Evolutionary conservation across 495 filamentous ascomycete species (phyloP).

Genomic region (Hypoxylon trugodes): DNA sequence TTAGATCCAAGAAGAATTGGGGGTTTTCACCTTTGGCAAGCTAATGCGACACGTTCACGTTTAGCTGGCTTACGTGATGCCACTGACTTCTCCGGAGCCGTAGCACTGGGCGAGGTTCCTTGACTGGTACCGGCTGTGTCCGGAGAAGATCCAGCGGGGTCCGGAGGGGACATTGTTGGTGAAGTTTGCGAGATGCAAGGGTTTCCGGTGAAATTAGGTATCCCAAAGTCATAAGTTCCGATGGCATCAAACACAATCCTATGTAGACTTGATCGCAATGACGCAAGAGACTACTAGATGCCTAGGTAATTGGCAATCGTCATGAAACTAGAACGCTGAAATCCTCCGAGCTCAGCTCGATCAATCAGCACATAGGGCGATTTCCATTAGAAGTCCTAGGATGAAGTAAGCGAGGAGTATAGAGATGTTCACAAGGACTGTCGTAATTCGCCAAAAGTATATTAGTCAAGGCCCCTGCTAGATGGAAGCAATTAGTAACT

Average conservation of each 20-base stretch:
- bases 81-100: conserved; percentile 21
- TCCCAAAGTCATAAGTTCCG: conserved; percentile 11
- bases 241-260: conserved; percentile 21
- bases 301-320: neutral
- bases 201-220: conserved; percentile 20
- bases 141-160: conserved; percentile 29
- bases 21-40: conserved; percentile 39
- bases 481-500: conserved; percentile 13
- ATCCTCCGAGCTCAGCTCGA: conserved; percentile 25
- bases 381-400: conserved; percentile 20
- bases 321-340: neutral
- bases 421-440: conserved; percentile 1
- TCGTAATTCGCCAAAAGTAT: too few species aligned
- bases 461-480: too few species aligned
- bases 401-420: conserved; percentile 16
- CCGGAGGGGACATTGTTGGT: conserved; percentile 32
- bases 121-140: conserved; percentile 24
- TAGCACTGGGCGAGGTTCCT: conserved; percentile 10
- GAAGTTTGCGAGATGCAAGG: conserved; percentile 5
- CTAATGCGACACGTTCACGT: conserved; percentile 44
- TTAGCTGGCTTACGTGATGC: conserved; percentile 37
- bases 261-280: too few species aligned
- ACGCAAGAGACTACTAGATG: too few species aligned
- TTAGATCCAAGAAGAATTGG: neutral
- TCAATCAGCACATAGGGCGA: conserved; percentile 8